These are phyloP conservation scores for Fusarium caatingaense DNA, from an alignment of 2,329 filamentous ascomycete genomes.

Conservation along the genomic window DNA sequence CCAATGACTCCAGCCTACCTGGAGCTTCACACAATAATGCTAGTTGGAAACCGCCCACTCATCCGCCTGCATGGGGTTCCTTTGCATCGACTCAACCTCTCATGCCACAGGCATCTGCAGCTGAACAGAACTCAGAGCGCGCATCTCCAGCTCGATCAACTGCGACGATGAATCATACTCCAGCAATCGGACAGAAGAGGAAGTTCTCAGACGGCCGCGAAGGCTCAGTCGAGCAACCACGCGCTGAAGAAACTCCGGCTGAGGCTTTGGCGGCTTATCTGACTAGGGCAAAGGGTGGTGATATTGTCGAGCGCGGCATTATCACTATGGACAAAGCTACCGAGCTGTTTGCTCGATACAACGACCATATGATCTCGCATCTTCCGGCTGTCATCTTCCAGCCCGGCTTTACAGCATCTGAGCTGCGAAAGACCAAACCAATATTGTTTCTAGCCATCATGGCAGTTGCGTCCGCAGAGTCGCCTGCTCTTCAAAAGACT, in stretches of 20 bases:
- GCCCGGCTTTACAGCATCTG: conserved; percentile 61
- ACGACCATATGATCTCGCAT: conserved; percentile 68
- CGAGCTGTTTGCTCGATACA: conserved; percentile 69
- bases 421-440: conserved; percentile 70
- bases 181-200: conserved; percentile 48
- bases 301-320: conserved; percentile 69
- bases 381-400: conserved; percentile 73
- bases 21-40: conserved; percentile 17
- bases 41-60: conserved; percentile 20
- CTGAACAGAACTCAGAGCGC: conserved; percentile 34
- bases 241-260: conserved; percentile 25
- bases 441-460: conserved; percentile 78
- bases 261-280: conserved; percentile 40
- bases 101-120: conserved; percentile 5
- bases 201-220: conserved; percentile 46
- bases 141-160: conserved; percentile 16
- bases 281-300: conserved; percentile 51
- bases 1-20: conserved; percentile 14
- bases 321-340: conserved; percentile 66
- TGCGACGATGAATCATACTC: conserved; percentile 14
- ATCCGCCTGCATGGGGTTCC: conserved; percentile 34
- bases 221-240: conserved; percentile 23
- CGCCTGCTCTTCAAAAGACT: conserved; percentile 65
- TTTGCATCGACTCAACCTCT: conserved; percentile 25
- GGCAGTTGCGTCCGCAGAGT: conserved; percentile 71